Conservation (phyloP, 106 monocot species). For the Allium cepa region DNA sequence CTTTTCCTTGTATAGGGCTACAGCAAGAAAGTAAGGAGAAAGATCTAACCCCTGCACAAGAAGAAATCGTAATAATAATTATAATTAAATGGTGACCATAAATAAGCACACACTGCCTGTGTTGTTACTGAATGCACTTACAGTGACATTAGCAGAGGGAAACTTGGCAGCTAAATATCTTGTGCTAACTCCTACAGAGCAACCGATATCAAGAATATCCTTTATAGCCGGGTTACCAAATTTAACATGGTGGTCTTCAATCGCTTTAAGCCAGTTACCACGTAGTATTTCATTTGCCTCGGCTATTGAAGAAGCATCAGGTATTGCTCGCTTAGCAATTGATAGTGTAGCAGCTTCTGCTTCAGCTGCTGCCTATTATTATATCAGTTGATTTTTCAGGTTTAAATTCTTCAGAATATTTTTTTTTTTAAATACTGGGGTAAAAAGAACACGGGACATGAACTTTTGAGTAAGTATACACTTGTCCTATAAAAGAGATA, state of each 20-base stretch:
- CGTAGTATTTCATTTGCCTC: constrained; percentile 59
- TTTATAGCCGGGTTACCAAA: constrained; percentile 27
- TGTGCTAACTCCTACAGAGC: constrained; percentile 82
- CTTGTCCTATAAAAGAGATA: too few species aligned
- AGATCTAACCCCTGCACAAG: constrained; percentile 61
- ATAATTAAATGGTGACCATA: not conserved
- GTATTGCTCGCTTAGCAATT: constrained; percentile 66
- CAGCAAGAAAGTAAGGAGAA: constrained; percentile 83
- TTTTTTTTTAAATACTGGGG: too few species aligned
- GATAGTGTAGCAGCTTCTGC: constrained; percentile 81
- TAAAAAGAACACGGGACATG: too few species aligned
- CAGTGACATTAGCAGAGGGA: constrained; percentile 52
- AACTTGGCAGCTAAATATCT: constrained; percentile 53
- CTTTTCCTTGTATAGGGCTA: constrained; percentile 62
- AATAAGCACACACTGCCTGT: not conserved
- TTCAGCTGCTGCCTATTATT: constrained; percentile 73
- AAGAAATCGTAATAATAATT: not conserved
- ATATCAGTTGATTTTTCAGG: too few species aligned
- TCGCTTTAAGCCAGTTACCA: constrained; percentile 57
- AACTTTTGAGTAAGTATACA: too few species aligned
- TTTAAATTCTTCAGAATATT: too few species aligned
- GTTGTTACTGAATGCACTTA: constrained; percentile 20
- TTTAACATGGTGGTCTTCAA: constrained; percentile 45
- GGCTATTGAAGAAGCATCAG: constrained; percentile 32
- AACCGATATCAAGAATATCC: constrained; percentile 78